These are phyloP conservation scores for Quercus robur DNA, from an alignment of 306 rosid genomes.

Conservation along the genomic window DNA sequence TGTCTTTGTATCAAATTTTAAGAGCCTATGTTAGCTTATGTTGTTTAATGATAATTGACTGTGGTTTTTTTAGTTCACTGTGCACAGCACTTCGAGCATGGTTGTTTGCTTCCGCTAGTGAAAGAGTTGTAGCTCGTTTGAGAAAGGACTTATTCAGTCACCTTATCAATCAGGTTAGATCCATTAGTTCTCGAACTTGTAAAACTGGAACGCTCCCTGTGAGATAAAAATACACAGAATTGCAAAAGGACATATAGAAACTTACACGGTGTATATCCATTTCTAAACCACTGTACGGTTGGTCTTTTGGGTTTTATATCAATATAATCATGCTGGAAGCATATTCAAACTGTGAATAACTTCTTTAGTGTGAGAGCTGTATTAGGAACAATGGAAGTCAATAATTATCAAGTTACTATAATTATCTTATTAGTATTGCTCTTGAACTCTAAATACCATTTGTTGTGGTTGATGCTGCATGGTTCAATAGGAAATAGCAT, in stretches of 20 bases:
- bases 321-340: background rate
- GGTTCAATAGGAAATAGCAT: slow-evolving; percentile 44
- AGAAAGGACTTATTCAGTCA: slow-evolving; percentile 42
- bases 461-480: background rate
- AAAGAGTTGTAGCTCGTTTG: slow-evolving; percentile 49
- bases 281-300: background rate
- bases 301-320: background rate
- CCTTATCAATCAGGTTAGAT: slow-evolving; percentile 38
- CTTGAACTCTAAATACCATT: background rate
- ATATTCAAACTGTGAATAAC: background rate
- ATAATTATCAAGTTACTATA: background rate
- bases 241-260: background rate
- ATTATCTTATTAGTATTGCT: background rate
- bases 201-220: background rate
- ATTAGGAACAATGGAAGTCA: background rate
- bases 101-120: slow-evolving; percentile 48
- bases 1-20: background rate
- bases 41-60: background rate
- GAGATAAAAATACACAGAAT: background rate
- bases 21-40: background rate
- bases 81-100: slow-evolving; percentile 49
- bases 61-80: slow-evolving; percentile 30
- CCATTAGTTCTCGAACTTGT: background rate
- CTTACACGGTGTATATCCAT: background rate
- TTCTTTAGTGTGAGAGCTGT: background rate